Evolutionary conservation across 83 land plant genomes (phyloP).

Genomic region (Picea abies): DNA sequence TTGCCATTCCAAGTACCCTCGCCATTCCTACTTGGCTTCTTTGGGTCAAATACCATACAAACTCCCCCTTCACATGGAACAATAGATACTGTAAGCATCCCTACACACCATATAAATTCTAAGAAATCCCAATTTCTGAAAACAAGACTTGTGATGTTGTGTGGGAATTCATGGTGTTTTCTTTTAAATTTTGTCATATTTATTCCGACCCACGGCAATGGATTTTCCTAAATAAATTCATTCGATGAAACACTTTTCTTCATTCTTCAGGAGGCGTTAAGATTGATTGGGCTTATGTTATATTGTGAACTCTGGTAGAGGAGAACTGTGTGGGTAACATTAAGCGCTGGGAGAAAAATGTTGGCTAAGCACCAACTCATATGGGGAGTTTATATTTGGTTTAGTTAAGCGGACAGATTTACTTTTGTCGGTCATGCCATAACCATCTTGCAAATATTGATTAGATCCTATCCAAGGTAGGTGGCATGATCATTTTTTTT

Average conservation of each 20-base stretch:
- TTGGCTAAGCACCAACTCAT: neutral
- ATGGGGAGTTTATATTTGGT: constrained; percentile 65
- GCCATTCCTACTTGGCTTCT: neutral
- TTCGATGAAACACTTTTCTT: neutral
- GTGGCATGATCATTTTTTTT: neutral
- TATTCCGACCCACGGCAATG: neutral
- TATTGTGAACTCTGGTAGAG: neutral
- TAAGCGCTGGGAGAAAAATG: neutral
- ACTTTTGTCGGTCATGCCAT: constrained; percentile 59
- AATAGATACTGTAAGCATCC: neutral
- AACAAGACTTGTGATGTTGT: no score
- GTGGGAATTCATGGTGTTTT: neutral
- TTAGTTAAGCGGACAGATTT: constrained; percentile 53
- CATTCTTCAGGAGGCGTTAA: neutral
- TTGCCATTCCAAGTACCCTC: no score
- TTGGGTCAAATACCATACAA: neutral
- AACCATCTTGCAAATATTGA: constrained; percentile 59
- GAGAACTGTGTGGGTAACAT: neutral
- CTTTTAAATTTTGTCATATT: neutral
- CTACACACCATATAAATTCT: no score
- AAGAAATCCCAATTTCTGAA: no score
- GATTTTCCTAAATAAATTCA: neutral
- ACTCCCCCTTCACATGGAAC: no score
- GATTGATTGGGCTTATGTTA: neutral
- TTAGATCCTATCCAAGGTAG: constrained; percentile 57